Evolutionary conservation across 129 eudicot genomes (phyloP), one percentile per base, ranked within the genome.

Genomic region (Centrapalus pauciflorus): DNA sequence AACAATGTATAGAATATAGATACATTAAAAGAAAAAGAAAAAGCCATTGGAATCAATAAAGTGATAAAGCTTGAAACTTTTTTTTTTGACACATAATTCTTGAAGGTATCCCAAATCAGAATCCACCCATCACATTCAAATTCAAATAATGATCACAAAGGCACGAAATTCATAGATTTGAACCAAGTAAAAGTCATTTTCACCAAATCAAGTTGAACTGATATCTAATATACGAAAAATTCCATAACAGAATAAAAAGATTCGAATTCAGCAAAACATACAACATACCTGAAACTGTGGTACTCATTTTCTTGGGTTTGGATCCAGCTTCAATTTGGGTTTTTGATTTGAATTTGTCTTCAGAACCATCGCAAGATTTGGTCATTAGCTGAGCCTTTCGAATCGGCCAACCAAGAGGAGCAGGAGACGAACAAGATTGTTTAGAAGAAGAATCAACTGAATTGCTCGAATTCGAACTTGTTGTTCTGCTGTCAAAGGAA

Each of bases 351-450:
- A 32, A 41, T 59, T 77, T 80, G 26, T 59, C 80, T 60, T 33
- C 55, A 55, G 75, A 56, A 35, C 61, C 89, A 54, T 71, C 85
- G 25, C 27, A 62, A 29, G 81, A 69, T 49, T 64, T 82, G 35
- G 49, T 68, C 3, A 40, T 61, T 55, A 82, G 4, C 55, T 70
- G 79, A 60, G 89, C 82, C 58, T 90, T 82, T 65, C 80, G 55
- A 55, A 90, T 80, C 9, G 97, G 97, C 97, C 97, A 90, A 46
- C 95, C 87, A 71, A 90, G 81, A 32, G 76, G 76, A 52, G 87
- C 41, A 48, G 79, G 73, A 14, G 90, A 69, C 64, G 84, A 78
- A 55, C 75, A 76, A 19, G 32, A 66, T 43, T 55, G 82, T 49
- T 75, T 78, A 24, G 50, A 58, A 35, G 61, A 64, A 38, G 57